phyloP scores from a whole-genome alignment of 2,329 filamentous ascomycete genomes.

The Delphinella strobiligena region DNA sequence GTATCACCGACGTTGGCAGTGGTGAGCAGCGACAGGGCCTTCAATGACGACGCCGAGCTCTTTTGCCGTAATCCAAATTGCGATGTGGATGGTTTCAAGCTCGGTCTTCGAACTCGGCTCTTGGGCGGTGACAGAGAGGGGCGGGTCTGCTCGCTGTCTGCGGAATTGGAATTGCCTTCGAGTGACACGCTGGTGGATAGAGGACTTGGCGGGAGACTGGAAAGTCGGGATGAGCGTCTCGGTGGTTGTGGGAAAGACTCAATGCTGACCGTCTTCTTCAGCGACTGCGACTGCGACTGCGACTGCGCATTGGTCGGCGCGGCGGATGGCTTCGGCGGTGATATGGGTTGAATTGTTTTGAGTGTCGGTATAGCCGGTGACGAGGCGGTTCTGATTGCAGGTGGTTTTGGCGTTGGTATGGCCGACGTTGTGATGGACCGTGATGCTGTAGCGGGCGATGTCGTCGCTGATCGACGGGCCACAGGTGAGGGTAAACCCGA shows the following conservation, averaged over 20 bases:
- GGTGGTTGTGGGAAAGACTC: conserved; percentile 89
- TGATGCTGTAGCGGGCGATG: conserved; percentile 16
- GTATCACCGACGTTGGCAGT: conserved; percentile 67
- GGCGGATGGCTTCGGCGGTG: conserved; percentile 10
- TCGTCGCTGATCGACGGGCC: conserved; percentile 10
- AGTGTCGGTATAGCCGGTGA: conserved; percentile 44
- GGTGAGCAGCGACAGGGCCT: conserved; percentile 65
- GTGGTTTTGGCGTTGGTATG: conserved; percentile 34
- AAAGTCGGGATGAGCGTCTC: conserved; percentile 46
- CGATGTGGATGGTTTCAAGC: conserved; percentile 16
- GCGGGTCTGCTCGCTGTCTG: conserved; percentile 11
- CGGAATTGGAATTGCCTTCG: conserved; percentile 24
- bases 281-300: too few relatives aligned
- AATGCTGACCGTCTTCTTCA: conserved; percentile 85
- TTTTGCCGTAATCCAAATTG: conserved; percentile 40
- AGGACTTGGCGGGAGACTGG: conserved; percentile 49
- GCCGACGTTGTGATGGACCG: conserved; percentile 40
- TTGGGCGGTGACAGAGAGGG: conserved; percentile 17
- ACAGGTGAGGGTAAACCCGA: not conserved
- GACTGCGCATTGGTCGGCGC: conserved; percentile 48
- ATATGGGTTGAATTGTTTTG: conserved; percentile 19
- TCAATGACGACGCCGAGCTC: conserved; percentile 28
- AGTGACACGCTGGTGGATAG: conserved; percentile 16
- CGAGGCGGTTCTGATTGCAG: conserved; percentile 35
- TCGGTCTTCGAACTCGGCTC: conserved; percentile 15